Percentiles rank a stretch among this genome's conserved stretches.
phyloP scores from a whole-genome alignment of 2,329 filamentous ascomycete species.

The Huntiella bhutanensis region DNA sequence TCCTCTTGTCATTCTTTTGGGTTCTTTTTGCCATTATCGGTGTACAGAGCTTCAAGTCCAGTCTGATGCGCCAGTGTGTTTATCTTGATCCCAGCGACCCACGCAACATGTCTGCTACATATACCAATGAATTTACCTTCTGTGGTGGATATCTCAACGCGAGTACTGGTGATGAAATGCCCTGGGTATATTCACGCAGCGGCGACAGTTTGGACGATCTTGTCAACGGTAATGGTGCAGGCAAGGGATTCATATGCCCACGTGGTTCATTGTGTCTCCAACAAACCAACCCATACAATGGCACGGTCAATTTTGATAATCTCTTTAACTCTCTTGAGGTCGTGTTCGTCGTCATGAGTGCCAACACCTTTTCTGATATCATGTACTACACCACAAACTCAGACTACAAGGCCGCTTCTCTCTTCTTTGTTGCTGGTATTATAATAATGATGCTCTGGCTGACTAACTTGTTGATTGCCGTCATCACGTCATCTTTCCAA shows the following conservation, averaged over 20 bases:
- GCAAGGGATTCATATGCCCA: constrained; percentile 82
- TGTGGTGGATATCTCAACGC: constrained; percentile 68
- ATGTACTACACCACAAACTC: constrained; percentile 88
- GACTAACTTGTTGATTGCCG: constrained; percentile 82
- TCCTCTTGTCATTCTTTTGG: constrained; percentile 95
- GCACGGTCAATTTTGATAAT: constrained; percentile 87
- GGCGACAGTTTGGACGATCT: constrained; percentile 27
- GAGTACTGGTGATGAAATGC: constrained; percentile 33
- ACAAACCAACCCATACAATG: constrained; percentile 58
- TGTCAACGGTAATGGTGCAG: constrained; percentile 27
- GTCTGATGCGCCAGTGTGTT: constrained; percentile 56
- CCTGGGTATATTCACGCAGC: constrained; percentile 42
- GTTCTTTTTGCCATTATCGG: constrained; percentile 91
- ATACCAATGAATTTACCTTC: constrained; percentile 49
- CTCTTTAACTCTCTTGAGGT: constrained; percentile 80
- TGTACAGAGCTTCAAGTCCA: constrained; percentile 87
- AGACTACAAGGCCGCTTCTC: constrained; percentile 69
- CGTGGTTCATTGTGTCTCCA: constrained; percentile 67
- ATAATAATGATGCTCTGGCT: constrained; percentile 93
- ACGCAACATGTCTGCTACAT: constrained; percentile 34
- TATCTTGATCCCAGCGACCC: constrained; percentile 50
- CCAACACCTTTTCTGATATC: constrained; percentile 87
- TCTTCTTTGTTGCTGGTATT: constrained; percentile 58
- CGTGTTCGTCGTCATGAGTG: constrained; percentile 96
- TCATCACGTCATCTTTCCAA: constrained; percentile 96